Percentiles rank a stretch among this genome's conserved stretches.
phyloP scores from a whole-genome alignment of 192 early-diverging fungal species.

The Linnemannia zychae region DNA sequence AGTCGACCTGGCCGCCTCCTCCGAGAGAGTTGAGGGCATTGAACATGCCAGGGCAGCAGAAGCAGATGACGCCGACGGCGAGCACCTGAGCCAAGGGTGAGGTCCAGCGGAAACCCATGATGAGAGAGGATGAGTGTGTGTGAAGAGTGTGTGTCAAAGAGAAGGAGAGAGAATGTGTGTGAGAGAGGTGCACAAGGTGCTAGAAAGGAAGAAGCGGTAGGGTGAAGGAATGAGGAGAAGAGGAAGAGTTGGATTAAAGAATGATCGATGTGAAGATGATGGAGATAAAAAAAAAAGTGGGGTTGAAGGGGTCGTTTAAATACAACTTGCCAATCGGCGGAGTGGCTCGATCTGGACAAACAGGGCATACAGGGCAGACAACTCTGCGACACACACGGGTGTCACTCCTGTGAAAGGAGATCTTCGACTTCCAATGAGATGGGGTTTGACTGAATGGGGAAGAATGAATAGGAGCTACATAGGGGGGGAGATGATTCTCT shows the following conservation, averaged over 20 bases:
- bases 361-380: not conserved
- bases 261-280: not conserved
- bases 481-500: no score
- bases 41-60: slow-evolving; percentile 86
- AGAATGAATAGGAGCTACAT: no score
- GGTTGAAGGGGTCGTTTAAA: not conserved
- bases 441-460: not conserved
- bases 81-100: slow-evolving; percentile 78
- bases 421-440: not conserved
- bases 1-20: slow-evolving; percentile 74
- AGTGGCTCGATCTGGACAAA: not conserved
- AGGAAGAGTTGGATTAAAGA: not conserved
- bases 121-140: not conserved
- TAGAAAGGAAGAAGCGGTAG: not conserved
- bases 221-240: not conserved
- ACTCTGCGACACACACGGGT: not conserved
- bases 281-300: not conserved
- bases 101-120: slow-evolving; percentile 60
- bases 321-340: not conserved
- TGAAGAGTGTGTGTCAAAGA: not conserved
- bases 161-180: not conserved
- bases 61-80: slow-evolving; percentile 80
- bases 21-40: slow-evolving; percentile 77
- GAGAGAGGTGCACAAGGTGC: not conserved
- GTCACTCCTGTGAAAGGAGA: slow-evolving; percentile 4